Conservation (phyloP, 805 yeast species). For the Ogataea angusta region DNA sequence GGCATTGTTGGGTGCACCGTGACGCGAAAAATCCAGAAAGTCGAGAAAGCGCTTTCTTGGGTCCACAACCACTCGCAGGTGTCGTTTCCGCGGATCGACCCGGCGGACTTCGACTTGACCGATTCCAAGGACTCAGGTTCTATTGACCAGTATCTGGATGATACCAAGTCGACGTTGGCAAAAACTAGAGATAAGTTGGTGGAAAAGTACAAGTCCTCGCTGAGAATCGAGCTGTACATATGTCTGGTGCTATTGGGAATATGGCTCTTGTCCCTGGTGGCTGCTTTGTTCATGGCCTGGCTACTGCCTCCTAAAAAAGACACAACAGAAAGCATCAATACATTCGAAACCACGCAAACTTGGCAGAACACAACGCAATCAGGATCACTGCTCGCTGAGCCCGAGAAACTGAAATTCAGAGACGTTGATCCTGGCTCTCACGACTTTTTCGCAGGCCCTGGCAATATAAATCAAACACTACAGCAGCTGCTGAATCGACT, state of each 20-base stretch:
- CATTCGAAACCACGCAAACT: neutral
- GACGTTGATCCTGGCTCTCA: neutral
- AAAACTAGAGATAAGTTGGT: conserved; percentile 30
- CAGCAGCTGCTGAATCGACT: conserved; percentile 12
- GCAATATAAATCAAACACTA: conserved; percentile 19
- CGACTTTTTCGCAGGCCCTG: conserved; percentile 17
- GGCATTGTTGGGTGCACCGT: conserved; percentile 76
- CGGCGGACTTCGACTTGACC: conserved; percentile 5
- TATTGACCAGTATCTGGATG: conserved; percentile 14
- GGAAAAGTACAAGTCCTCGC: conserved; percentile 32
- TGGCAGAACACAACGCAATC: neutral
- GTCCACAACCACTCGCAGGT: conserved; percentile 60
- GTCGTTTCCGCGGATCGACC: conserved; percentile 48
- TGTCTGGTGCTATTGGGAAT: conserved; percentile 36
- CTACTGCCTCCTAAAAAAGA: neutral
- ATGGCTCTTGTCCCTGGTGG: conserved; percentile 10
- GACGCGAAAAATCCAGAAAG: conserved; percentile 62
- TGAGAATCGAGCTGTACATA: conserved; percentile 46
- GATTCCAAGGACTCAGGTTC: conserved; percentile 7
- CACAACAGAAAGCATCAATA: neutral
- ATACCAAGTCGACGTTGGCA: conserved; percentile 26
- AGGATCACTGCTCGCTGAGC: neutral
- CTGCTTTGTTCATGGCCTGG: neutral
- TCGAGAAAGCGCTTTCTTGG: conserved; percentile 80
- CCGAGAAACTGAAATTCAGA: conserved; percentile 3